These are phyloP conservation scores for Corrigiola litoralis DNA, from an alignment of 179 eudicot genomes.

Conservation along the genomic window DNA sequence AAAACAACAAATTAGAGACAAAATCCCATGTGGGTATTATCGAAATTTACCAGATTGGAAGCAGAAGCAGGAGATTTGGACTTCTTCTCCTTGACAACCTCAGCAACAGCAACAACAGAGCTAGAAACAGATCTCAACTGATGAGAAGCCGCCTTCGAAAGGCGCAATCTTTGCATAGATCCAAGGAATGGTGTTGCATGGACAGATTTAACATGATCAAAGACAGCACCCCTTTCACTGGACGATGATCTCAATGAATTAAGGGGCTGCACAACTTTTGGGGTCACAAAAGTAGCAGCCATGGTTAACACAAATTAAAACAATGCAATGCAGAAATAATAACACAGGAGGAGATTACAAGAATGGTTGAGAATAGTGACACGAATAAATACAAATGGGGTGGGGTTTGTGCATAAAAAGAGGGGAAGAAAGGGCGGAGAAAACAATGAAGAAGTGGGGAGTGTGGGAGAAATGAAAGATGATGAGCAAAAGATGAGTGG, in stretches of 20 bases:
- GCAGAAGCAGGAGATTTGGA: conserved; percentile 29
- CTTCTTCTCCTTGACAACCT: conserved; percentile 51
- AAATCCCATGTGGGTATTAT: background rate
- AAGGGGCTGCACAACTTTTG: conserved; percentile 48
- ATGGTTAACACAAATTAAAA: conserved; percentile 10
- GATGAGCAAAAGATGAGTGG: background rate
- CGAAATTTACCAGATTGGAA: conserved; percentile 48
- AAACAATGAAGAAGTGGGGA: conserved; percentile 6
- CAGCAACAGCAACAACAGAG: conserved; percentile 41
- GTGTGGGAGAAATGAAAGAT: conserved; percentile 4
- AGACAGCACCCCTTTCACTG: conserved; percentile 29
- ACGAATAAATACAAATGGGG: background rate
- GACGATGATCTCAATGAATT: conserved; percentile 36
- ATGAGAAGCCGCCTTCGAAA: conserved; percentile 11
- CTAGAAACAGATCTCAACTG: conserved; percentile 22
- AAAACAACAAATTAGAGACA: background rate
- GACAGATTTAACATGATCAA: conserved; percentile 28
- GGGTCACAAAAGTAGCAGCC: conserved; percentile 38
- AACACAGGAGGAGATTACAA: background rate
- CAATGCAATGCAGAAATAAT: background rate
- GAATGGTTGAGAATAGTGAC: background rate
- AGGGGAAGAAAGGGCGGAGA: conserved; percentile 11
- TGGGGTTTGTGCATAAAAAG: conserved; percentile 5
- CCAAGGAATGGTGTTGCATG: conserved; percentile 37
- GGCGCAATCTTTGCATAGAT: conserved; percentile 34